Conservation (phyloP, 148 eudicot species). For the Rhododendron simsii region DNA sequence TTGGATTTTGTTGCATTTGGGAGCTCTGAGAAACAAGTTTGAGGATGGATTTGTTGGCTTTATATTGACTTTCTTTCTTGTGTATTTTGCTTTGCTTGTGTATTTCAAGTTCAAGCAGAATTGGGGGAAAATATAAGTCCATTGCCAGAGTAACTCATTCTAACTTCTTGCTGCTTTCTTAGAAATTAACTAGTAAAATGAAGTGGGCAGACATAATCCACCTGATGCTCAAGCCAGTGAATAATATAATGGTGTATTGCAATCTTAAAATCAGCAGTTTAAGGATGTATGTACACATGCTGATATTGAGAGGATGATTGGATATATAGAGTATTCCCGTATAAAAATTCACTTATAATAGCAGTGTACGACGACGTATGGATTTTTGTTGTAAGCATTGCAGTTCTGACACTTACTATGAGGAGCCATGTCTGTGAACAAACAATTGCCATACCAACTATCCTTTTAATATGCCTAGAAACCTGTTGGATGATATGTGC, state of each 20-base stretch:
- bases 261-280: neutral
- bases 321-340: neutral
- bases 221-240: neutral
- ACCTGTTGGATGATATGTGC: neutral
- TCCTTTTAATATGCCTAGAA: neutral
- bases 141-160: neutral
- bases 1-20: neutral
- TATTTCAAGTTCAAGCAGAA: neutral
- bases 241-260: neutral
- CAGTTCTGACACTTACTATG: neutral
- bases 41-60: neutral
- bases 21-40: neutral
- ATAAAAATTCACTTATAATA: neutral
- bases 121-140: neutral
- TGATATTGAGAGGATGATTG: neutral
- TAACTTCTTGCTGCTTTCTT: neutral
- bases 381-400: neutral
- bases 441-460: neutral
- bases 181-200: neutral
- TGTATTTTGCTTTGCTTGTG: neutral
- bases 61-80: neutral
- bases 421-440: neutral
- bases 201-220: neutral
- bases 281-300: neutral
- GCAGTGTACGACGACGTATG: neutral